phyloP scores from a whole-genome alignment of 1,139 yeast species.

The Magnusiomyces ingens region DNA sequence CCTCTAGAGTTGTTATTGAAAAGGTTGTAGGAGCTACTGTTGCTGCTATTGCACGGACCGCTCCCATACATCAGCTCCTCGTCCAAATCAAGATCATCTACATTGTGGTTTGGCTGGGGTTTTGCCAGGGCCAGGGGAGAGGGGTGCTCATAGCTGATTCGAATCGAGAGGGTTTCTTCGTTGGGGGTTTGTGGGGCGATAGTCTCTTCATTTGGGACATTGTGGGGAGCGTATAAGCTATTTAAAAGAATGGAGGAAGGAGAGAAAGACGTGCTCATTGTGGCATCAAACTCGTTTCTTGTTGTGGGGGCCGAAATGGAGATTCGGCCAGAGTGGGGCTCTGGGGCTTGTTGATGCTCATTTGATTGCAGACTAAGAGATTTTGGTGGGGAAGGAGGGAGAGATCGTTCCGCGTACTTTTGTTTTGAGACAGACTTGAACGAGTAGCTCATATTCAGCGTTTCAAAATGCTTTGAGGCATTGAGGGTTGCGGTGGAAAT shows the following conservation, averaged over 20 bases:
- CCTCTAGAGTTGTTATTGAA: too few relatives aligned
- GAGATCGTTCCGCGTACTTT: background rate
- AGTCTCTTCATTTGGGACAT: background rate
- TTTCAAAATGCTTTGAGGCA: background rate
- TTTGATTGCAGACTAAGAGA: background rate
- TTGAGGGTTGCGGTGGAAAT: background rate
- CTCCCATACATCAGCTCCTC: background rate
- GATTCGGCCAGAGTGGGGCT: too few relatives aligned
- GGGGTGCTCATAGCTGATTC: slow-evolving; percentile 22
- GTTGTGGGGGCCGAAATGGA: too few relatives aligned
- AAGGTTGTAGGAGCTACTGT: too few relatives aligned
- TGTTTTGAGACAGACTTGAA: background rate
- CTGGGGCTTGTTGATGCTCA: background rate
- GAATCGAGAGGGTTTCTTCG: slow-evolving; percentile 18
- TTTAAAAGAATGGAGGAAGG: slow-evolving; percentile 1
- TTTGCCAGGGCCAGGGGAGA: slow-evolving; percentile 20
- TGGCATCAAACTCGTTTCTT: too few relatives aligned
- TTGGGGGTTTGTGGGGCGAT: slow-evolving; percentile 17
- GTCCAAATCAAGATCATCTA: slow-evolving; percentile 3
- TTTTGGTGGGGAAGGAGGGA: slow-evolving; percentile 5
- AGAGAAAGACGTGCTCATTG: background rate
- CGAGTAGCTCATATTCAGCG: background rate
- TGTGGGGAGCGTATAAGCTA: background rate
- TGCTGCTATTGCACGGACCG: too few relatives aligned
- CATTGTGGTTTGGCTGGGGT: slow-evolving; percentile 1